These are phyloP conservation scores for Eimeria brunetti DNA, from an alignment of 169 alveolate genomes.

Conservation along the genomic window DNA sequence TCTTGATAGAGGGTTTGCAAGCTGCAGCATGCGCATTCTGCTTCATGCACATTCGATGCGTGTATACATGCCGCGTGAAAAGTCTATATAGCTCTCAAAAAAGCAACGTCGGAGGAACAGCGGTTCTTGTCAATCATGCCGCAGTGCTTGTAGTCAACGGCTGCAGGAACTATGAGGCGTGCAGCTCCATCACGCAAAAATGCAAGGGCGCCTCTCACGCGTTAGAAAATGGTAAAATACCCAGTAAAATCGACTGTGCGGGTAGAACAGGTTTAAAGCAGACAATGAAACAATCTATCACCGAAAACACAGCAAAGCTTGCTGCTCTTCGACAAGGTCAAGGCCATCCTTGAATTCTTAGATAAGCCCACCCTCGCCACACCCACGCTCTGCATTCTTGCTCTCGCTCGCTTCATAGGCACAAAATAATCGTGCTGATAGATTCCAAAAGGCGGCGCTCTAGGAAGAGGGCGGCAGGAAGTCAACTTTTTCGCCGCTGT, in stretches of 20 bases:
- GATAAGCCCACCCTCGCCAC: background rate
- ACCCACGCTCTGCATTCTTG: background rate
- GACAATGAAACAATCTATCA: background rate
- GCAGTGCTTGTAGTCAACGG: background rate
- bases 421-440: background rate
- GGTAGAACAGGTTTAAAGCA: background rate
- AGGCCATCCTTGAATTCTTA: background rate
- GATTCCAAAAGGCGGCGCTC: background rate
- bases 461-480: background rate
- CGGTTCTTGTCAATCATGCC: background rate
- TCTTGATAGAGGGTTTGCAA: background rate
- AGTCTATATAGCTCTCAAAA: background rate
- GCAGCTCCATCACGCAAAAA: background rate
- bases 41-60: background rate
- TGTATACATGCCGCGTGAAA: background rate
- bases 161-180: background rate
- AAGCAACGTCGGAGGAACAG: background rate
- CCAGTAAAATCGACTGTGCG: background rate
- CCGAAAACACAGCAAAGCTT: background rate
- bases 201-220: background rate
- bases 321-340: background rate
- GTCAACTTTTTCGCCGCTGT: background rate
- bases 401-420: background rate
- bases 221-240: background rate
- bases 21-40: background rate